These are phyloP conservation scores for Albizia julibrissin DNA, from an alignment of 306 rosid species.

Conservation along the genomic window DNA sequence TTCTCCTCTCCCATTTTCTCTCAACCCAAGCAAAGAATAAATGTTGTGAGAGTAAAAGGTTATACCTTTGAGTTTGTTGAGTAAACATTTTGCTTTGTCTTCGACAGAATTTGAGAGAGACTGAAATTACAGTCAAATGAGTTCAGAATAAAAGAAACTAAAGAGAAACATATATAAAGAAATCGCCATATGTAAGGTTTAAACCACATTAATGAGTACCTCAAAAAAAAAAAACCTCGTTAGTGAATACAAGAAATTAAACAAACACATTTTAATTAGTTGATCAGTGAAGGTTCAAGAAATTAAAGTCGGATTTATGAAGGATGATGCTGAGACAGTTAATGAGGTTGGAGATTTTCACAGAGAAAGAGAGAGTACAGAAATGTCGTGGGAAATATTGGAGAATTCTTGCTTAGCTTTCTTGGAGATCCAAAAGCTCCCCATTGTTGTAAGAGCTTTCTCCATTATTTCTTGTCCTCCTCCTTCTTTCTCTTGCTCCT, in stretches of 20 bases:
- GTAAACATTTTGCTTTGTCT: conserved; percentile 79
- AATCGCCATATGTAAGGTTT: background rate
- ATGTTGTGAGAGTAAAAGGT: background rate
- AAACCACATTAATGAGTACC: no score
- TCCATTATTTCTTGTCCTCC: conserved; percentile 31
- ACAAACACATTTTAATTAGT: background rate
- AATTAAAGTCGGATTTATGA: background rate
- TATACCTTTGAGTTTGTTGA: conserved; percentile 81
- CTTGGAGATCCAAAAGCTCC: conserved; percentile 52
- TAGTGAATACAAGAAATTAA: background rate
- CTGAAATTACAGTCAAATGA: conserved; percentile 42
- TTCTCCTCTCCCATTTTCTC: no score
- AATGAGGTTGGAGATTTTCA: background rate
- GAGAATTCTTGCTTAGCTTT: conserved; percentile 54
- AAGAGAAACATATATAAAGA: background rate
- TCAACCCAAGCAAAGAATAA: no score
- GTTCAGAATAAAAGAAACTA: background rate
- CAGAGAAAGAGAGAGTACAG: conserved; percentile 25
- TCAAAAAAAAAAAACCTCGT: background rate
- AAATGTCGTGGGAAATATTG: conserved; percentile 39
- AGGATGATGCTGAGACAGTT: background rate
- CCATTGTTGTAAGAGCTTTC: conserved; percentile 43
- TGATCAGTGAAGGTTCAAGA: background rate
- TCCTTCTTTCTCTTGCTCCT: background rate
- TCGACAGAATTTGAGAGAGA: conserved; percentile 75